A percentile compares a stretch with the other conserved stretches of the same genome.
These are phyloP conservation scores for Mycena rosella DNA, from an alignment of 768 basidiomycete genomes.

Conservation along the genomic window DNA sequence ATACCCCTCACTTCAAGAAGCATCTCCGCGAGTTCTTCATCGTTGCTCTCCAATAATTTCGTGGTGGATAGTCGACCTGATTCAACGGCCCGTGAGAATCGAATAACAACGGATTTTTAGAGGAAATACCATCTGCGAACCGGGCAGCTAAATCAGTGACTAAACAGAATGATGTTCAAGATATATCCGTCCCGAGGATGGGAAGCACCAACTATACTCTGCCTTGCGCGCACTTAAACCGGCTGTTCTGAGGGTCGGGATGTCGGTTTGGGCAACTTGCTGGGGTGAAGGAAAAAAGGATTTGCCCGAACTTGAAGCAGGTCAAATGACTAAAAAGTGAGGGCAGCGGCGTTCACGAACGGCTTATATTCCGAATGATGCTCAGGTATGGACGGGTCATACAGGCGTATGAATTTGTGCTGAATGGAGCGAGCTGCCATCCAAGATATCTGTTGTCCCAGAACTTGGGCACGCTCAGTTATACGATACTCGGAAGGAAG, in stretches of 20 bases:
- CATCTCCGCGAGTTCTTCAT: conserved; percentile 82
- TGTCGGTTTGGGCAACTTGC: conserved; percentile 73
- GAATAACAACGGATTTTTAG: not conserved
- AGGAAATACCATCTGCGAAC: conserved; percentile 71
- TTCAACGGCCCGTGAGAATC: not conserved
- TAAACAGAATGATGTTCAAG: conserved; percentile 43
- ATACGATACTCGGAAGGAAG: not conserved
- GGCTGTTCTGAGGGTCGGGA: conserved; percentile 72
- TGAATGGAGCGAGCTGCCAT: conserved; percentile 86
- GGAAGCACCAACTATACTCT: conserved; percentile 39
- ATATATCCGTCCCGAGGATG: not conserved
- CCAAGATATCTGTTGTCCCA: conserved; percentile 87
- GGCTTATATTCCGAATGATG: conserved; percentile 65
- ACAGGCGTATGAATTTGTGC: conserved; percentile 83
- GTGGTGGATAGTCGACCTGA: conserved; percentile 76
- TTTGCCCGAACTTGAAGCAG: conserved; percentile 36
- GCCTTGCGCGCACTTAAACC: conserved; percentile 85
- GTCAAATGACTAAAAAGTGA: conserved; percentile 26
- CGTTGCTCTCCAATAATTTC: conserved; percentile 76
- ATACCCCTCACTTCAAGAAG: conserved; percentile 85
- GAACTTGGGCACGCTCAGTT: conserved; percentile 20
- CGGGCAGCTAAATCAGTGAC: conserved; percentile 84
- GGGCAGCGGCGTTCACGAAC: conserved; percentile 48
- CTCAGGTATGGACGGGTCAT: conserved; percentile 80
- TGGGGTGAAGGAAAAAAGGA: conserved; percentile 78